Conservation (phyloP, 352 stramenopile species). For the Phytophthora brassicae region DNA sequence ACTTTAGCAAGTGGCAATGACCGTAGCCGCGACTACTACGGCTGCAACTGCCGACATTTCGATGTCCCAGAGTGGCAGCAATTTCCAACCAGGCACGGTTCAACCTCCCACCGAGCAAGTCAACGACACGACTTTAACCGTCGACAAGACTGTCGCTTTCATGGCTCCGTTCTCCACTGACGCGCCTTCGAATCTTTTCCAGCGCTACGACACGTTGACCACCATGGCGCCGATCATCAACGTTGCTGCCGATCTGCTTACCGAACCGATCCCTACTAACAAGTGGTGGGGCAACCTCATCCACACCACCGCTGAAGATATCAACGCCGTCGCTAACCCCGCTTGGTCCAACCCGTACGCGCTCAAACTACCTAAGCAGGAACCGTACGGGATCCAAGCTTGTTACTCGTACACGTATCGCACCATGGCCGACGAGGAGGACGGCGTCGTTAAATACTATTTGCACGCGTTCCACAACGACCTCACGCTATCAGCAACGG, state of each 20-base stretch:
- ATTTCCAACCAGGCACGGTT: conserved; percentile 27
- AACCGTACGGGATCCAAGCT: conserved; percentile 57
- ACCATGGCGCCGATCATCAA: conserved; percentile 68
- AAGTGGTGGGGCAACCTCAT: conserved; percentile 87
- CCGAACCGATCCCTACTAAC: conserved; percentile 70
- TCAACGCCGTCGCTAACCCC: conserved; percentile 50
- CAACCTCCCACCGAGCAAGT: conserved; percentile 3
- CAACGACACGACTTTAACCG: conserved; percentile 10
- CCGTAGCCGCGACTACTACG: conserved; percentile 4
- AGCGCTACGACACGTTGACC: conserved; percentile 49
- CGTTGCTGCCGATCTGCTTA: conserved; percentile 50
- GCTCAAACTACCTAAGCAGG: conserved; percentile 53
- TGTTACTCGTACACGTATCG: conserved; percentile 77
- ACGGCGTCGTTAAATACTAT: conserved; percentile 68
- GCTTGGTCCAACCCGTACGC: conserved; percentile 80
- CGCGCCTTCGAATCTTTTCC: conserved; percentile 52
- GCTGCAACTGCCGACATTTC: conserved; percentile 14
- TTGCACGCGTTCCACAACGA: conserved; percentile 71
- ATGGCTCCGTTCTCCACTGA: conserved; percentile 54
- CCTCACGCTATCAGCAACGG: conserved; percentile 63
- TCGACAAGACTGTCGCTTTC: conserved; percentile 20
- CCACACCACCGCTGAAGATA: conserved; percentile 45
- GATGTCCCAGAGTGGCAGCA: conserved; percentile 24
- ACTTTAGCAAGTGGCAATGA: conserved; percentile 22
- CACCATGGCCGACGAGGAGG: conserved; percentile 41